Evolutionary conservation across 2,329 filamentous ascomycete genomes (phyloP).

Genomic region (Sarocladium brachiariae): DNA sequence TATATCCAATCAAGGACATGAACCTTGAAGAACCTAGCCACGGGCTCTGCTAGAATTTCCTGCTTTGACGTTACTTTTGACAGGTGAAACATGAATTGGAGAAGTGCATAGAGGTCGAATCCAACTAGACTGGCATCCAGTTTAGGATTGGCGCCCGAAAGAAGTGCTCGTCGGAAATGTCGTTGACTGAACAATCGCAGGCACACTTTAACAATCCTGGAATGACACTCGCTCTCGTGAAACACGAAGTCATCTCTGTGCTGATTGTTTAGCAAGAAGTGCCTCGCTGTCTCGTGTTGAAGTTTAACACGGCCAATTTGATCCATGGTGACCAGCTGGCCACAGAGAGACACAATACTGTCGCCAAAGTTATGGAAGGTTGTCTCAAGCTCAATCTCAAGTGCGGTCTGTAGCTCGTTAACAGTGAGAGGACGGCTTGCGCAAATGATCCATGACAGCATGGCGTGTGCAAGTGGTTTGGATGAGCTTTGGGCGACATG

Average conservation of each 20-base stretch:
- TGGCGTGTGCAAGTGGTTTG: conserved; percentile 25
- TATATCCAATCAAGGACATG: neutral
- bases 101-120: neutral
- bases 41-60: neutral
- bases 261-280: conserved; percentile 16
- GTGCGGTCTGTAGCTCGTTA: conserved; percentile 25
- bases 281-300: conserved; percentile 32
- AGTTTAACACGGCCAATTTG: conserved; percentile 24
- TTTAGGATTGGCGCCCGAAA: neutral
- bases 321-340: conserved; percentile 30
- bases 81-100: neutral
- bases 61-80: neutral
- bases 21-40: neutral
- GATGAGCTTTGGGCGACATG: conserved; percentile 22
- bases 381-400: conserved; percentile 27
- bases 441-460: conserved; percentile 30
- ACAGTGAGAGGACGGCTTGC: conserved; percentile 25
- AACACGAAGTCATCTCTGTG: neutral
- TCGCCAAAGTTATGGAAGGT: conserved; percentile 21
- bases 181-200: neutral
- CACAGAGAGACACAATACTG: conserved; percentile 23
- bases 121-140: neutral
- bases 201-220: neutral
- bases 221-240: neutral
- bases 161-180: neutral